These are phyloP conservation scores for Rhododendron ferrugineum DNA, from an alignment of 148 eudicot species.

Conservation along the genomic window DNA sequence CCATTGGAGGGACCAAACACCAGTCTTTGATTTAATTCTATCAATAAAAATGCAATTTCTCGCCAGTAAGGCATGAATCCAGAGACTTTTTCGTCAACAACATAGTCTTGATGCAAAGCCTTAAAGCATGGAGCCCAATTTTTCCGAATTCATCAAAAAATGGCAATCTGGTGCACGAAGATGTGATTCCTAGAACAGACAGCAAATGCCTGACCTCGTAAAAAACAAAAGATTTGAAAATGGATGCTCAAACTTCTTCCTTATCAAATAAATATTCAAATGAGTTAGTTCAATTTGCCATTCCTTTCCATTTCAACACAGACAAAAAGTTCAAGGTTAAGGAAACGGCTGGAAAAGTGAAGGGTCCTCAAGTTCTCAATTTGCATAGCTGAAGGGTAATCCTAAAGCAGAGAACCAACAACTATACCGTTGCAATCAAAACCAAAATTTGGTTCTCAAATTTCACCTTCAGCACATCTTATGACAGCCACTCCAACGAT, in stretches of 20 bases:
- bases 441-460: not conserved
- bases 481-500: not conserved
- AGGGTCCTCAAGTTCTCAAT: not conserved
- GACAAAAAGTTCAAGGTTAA: not conserved
- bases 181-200: not conserved
- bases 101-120: not conserved
- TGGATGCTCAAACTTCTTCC: not conserved
- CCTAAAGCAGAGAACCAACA: not conserved
- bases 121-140: not conserved
- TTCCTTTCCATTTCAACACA: not conserved
- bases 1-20: not conserved
- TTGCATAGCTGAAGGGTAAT: not conserved
- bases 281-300: not conserved
- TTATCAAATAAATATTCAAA: not conserved
- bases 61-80: not conserved
- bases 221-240: not conserved
- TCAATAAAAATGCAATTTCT: not conserved
- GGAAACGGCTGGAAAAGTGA: not conserved
- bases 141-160: not conserved
- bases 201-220: not conserved
- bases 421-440: not conserved
- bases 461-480: not conserved
- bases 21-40: not conserved
- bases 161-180: not conserved
- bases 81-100: not conserved